phyloP scores from a whole-genome alignment of 2,329 filamentous ascomycete genomes.

The Lasiodiplodia sp. region DNA sequence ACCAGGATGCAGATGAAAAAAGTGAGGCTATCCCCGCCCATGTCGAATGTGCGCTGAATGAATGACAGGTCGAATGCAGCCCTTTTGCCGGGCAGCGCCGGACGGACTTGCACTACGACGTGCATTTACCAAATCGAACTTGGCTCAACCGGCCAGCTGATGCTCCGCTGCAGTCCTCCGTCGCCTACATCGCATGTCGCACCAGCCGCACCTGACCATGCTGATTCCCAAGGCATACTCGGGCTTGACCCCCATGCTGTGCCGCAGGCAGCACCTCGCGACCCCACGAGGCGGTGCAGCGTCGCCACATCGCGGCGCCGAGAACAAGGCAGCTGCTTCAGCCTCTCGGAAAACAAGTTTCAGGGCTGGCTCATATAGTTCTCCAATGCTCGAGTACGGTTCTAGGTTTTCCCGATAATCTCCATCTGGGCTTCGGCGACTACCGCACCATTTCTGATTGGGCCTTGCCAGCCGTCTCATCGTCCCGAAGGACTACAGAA shows the following conservation, averaged over 20 bases:
- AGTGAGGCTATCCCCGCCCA: neutral
- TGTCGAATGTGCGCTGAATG: neutral
- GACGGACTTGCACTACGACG: neutral
- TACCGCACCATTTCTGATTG: neutral
- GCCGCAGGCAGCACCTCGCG: conserved; percentile 6
- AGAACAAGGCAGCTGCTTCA: conserved; percentile 6
- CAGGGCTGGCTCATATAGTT: neutral
- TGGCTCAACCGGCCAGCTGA: neutral
- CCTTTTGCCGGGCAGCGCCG: neutral
- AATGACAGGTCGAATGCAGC: neutral
- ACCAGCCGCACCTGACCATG: neutral
- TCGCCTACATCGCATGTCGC: neutral
- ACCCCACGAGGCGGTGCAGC: conserved; percentile 4
- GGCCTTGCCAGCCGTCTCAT: neutral
- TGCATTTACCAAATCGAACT: neutral
- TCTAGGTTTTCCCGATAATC: neutral
- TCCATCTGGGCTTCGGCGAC: neutral
- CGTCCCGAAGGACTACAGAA: conserved; percentile 11
- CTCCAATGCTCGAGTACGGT: neutral
- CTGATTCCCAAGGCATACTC: conserved; percentile 5
- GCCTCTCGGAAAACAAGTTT: conserved; percentile 11
- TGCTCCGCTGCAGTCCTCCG: neutral
- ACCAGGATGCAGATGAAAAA: neutral
- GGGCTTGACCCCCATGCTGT: neutral
- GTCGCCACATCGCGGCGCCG: neutral